These are phyloP conservation scores for Hansenula anomala DNA, from an alignment of 1,139 yeast genomes.

Conservation along the genomic window DNA sequence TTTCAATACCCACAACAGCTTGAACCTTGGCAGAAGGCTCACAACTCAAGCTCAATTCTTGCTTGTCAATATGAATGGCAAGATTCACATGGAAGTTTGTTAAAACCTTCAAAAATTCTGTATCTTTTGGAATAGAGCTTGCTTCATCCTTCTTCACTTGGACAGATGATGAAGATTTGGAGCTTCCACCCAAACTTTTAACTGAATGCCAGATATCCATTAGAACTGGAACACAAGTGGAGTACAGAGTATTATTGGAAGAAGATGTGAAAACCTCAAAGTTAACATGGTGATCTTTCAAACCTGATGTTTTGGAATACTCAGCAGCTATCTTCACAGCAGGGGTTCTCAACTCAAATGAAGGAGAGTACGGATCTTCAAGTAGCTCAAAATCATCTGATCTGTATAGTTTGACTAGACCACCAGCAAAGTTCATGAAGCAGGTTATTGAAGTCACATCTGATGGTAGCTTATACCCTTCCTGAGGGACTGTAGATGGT, in stretches of 20 bases:
- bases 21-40: conserved; percentile 92
- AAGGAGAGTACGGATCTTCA: conserved; percentile 40
- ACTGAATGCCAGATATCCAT: conserved; percentile 49
- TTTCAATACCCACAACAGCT: conserved; percentile 71
- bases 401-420: conserved; percentile 47
- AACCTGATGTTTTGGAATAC: conserved; percentile 26
- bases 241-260: conserved; percentile 64
- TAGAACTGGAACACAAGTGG: conserved; percentile 78
- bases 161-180: not conserved
- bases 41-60: conserved; percentile 74
- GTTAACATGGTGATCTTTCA: conserved; percentile 38
- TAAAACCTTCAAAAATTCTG: conserved; percentile 36
- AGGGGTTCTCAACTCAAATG: conserved; percentile 71
- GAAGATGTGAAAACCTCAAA: conserved; percentile 61
- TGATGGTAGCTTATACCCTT: conserved; percentile 20
- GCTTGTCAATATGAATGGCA: conserved; percentile 64
- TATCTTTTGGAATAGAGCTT: conserved; percentile 5
- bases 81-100: conserved; percentile 58
- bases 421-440: conserved; percentile 61
- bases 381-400: conserved; percentile 36
- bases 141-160: not conserved
- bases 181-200: conserved; percentile 28
- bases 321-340: conserved; percentile 56
- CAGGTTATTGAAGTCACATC: conserved; percentile 45
- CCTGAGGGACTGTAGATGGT: conserved; percentile 16